phyloP scores from a whole-genome alignment of 2,329 filamentous ascomycete species.

The Xylaria sp. region DNA sequence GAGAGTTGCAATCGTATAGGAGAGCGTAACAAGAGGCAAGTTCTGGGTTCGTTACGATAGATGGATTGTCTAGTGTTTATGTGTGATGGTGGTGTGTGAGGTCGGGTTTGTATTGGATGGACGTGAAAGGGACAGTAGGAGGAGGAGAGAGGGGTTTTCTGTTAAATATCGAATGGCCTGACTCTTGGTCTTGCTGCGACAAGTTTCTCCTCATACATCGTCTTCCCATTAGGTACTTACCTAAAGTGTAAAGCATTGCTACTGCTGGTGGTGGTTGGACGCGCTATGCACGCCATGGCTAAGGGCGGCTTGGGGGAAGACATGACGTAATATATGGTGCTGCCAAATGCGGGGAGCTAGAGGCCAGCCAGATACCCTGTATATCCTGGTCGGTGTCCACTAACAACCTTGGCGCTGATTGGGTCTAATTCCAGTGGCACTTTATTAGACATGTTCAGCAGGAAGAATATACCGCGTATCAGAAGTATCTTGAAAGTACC shows the following conservation, averaged over 20 bases:
- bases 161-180: constrained; percentile 29
- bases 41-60: no score
- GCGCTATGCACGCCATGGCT: background rate
- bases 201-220: constrained; percentile 3
- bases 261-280: constrained; percentile 9
- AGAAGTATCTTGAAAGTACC: background rate
- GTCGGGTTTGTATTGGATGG: constrained; percentile 29
- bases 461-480: background rate
- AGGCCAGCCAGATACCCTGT: background rate
- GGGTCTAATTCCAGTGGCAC: background rate
- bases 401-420: background rate
- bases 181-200: constrained; percentile 15
- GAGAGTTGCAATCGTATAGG: background rate
- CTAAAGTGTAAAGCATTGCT: constrained; percentile 6
- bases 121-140: background rate
- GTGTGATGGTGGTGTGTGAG: constrained; percentile 22
- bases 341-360: constrained; percentile 29
- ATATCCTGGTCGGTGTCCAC: constrained; percentile 2
- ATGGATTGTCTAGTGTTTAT: background rate
- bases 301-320: background rate
- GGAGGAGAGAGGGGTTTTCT: constrained; percentile 30
- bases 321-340: constrained; percentile 28
- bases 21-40: background rate
- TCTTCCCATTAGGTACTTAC: background rate
- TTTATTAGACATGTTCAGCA: background rate